Evolutionary conservation across 306 rosid species (phyloP).

Genomic region (Quercus suber): DNA sequence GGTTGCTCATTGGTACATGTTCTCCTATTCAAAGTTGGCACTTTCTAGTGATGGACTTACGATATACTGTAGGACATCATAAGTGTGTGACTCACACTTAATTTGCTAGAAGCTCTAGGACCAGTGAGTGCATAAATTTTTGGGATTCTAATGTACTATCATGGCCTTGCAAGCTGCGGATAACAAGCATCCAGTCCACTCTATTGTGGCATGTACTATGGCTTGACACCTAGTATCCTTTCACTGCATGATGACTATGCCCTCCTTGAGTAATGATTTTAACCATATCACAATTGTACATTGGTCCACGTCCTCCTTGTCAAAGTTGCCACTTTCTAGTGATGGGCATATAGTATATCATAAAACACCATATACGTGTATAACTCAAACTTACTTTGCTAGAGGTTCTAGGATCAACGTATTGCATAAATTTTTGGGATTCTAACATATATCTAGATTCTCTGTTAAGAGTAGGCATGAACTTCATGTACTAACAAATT

Average conservation of each 20-base stretch:
- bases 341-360: neutral
- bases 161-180: conserved; percentile 26
- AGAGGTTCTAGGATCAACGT: neutral
- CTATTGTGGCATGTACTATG: conserved; percentile 18
- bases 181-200: conserved; percentile 6
- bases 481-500: neutral
- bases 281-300: neutral
- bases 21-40: conserved; percentile 14
- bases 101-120: neutral
- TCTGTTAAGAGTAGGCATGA: neutral
- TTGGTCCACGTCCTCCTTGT: neutral
- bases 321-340: conserved; percentile 18
- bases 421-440: conserved; percentile 5
- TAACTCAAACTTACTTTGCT: neutral
- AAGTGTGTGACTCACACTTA: neutral
- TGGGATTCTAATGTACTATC: neutral
- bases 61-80: neutral
- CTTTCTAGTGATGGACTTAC: neutral
- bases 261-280: conserved; percentile 1
- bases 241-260: neutral
- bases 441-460: neutral
- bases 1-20: conserved; percentile 1
- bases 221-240: conserved; percentile 16
- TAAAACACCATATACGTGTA: neutral
- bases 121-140: neutral